Evolutionary conservation across 257 asterid genomes (phyloP).

Genomic region (Echium plantagineum): DNA sequence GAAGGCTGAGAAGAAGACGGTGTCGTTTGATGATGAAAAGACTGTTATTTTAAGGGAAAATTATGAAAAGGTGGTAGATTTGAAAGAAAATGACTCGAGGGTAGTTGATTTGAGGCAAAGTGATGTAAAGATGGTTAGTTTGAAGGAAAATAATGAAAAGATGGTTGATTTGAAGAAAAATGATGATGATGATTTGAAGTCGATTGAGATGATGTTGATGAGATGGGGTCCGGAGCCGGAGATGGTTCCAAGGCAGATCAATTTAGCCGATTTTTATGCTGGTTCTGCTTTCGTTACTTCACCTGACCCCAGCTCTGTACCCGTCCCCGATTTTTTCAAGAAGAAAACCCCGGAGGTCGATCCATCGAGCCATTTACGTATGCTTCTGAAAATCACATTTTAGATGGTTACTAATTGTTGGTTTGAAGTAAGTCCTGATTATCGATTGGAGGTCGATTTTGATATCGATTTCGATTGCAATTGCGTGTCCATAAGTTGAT

Average conservation of each 20-base stretch:
- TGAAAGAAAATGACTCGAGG: no score
- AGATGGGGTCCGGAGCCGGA: conserved; percentile 13
- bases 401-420: no score
- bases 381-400: conserved; percentile 13
- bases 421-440: no score
- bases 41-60: no score
- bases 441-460: no score
- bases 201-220: neutral
- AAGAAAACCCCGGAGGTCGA: conserved; percentile 8
- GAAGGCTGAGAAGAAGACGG: neutral
- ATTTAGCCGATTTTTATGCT: conserved; percentile 15
- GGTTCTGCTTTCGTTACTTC: conserved; percentile 19
- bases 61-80: no score
- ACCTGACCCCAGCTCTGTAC: conserved; percentile 27
- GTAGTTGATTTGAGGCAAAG: no score
- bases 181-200: neutral
- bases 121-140: no score
- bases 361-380: conserved; percentile 5
- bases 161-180: no score
- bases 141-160: no score
- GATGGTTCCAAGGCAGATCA: conserved; percentile 8
- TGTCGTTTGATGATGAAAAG: no score
- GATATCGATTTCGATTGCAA: no score
- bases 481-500: neutral
- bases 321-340: conserved; percentile 20